Evolutionary conservation across 345 rosid genomes (phyloP).

Genomic region (Mercurialis annua): DNA sequence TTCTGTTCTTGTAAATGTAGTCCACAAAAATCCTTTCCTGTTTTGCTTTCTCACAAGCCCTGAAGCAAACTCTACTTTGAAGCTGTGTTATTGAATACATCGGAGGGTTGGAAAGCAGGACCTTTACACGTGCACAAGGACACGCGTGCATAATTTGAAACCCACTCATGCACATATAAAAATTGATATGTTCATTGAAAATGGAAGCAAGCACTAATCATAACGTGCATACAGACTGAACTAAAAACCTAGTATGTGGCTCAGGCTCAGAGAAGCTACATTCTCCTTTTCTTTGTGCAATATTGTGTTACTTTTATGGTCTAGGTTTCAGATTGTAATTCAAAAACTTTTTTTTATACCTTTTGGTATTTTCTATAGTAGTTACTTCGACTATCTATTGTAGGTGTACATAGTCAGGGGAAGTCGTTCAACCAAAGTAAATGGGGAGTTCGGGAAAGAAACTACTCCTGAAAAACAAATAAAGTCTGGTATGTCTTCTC

Average conservation of each 20-base stretch:
- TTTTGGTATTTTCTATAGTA: not conserved
- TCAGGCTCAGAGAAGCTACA: not conserved
- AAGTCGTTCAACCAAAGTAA: constrained; percentile 8
- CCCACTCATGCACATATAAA: not conserved
- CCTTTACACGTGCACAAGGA: not conserved
- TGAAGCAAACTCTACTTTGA: not conserved
- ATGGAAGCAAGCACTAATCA: not conserved
- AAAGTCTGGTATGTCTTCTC: constrained; percentile 27
- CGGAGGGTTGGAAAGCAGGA: constrained; percentile 2
- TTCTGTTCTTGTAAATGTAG: not conserved
- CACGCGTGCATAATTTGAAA: not conserved
- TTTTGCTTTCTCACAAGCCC: not conserved
- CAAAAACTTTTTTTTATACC: not conserved
- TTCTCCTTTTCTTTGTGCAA: not conserved
- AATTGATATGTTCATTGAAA: not conserved
- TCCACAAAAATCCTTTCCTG: not conserved
- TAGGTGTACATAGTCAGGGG: constrained; percentile 44
- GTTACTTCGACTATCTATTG: constrained; percentile 4
- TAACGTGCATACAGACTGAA: not conserved
- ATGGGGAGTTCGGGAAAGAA: constrained; percentile 15
- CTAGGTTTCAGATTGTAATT: not conserved
- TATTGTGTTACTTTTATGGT: not conserved
- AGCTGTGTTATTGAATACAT: not conserved
- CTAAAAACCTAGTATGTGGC: not conserved
- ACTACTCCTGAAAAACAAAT: constrained; percentile 18